Evolutionary conservation across 192 early-diverging fungal species (phyloP).

Genomic region (Geosiphon pyriformis): DNA sequence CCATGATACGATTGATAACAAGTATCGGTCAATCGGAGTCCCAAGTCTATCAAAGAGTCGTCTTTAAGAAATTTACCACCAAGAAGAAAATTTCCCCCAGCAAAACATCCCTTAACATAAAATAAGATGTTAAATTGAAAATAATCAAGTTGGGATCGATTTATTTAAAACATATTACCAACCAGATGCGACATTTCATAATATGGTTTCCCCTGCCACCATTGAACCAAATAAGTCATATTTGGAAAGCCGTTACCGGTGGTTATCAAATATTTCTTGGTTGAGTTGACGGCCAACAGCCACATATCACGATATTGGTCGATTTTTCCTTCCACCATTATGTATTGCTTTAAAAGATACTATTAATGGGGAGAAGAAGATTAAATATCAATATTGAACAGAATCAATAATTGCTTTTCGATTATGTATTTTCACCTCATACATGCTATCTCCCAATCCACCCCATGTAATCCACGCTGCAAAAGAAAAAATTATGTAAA

Average conservation of each 20-base stretch:
- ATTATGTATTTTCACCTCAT: slow-evolving; percentile 40
- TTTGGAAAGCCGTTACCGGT: not conserved
- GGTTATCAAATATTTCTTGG: not conserved
- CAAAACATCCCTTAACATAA: slow-evolving; percentile 50
- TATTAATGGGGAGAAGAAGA: too few relatives aligned
- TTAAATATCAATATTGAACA: not conserved
- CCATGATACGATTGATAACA: slow-evolving; percentile 44
- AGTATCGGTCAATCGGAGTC: slow-evolving; percentile 34
- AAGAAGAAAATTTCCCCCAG: slow-evolving; percentile 44
- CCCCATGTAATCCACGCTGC: slow-evolving; percentile 37
- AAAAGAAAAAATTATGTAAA: slow-evolving; percentile 6
- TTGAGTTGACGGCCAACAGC: not conserved
- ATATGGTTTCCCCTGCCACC: slow-evolving; percentile 35
- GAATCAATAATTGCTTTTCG: not conserved
- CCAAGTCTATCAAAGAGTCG: slow-evolving; percentile 30
- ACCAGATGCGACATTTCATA: not conserved
- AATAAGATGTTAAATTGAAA: not conserved
- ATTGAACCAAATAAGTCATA: slow-evolving; percentile 11
- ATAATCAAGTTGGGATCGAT: slow-evolving; percentile 19
- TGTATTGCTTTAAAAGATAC: slow-evolving; percentile 55
- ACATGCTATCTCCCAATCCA: slow-evolving; percentile 52
- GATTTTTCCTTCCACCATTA: slow-evolving; percentile 27
- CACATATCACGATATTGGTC: slow-evolving; percentile 12
- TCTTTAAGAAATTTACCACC: slow-evolving; percentile 40
- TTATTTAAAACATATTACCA: slow-evolving; percentile 15